A percentile compares a stretch with the other conserved stretches of the same genome.
phyloP scores from a whole-genome alignment of 1,284 basidiomycete species.

The Polyporus tsugae region DNA sequence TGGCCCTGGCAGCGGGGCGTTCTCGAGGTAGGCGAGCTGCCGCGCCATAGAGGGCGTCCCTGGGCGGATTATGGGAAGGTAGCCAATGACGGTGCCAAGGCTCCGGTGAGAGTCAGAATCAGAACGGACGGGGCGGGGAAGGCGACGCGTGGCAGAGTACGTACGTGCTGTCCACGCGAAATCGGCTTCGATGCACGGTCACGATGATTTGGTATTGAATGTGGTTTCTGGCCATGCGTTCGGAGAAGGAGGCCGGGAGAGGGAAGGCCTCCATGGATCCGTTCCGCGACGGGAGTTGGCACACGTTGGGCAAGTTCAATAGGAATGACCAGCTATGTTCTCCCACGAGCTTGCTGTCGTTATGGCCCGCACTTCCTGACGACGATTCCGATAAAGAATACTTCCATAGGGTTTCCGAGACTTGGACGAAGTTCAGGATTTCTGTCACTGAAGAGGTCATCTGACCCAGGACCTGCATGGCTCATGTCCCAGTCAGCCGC shows the following conservation, averaged over 20 bases:
- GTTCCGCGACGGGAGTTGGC: slow-evolving; percentile 32
- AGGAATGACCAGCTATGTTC: slow-evolving; percentile 55
- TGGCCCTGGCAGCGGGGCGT: slow-evolving; percentile 52
- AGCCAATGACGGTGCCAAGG: slow-evolving; percentile 44
- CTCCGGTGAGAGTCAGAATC: slow-evolving; percentile 10
- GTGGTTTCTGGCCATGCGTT: slow-evolving; percentile 55
- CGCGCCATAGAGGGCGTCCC: slow-evolving; percentile 54
- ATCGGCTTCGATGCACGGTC: slow-evolving; percentile 44
- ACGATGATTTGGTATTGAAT: slow-evolving; percentile 61
- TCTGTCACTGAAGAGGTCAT: slow-evolving; percentile 47
- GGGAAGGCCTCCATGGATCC: slow-evolving; percentile 34
- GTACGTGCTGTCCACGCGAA: slow-evolving; percentile 37
- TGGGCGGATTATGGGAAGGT: slow-evolving; percentile 50
- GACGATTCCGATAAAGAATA: slow-evolving; percentile 6
- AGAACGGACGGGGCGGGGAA: slow-evolving; percentile 3
- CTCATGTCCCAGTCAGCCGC: not conserved
- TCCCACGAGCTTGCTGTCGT: slow-evolving; percentile 53
- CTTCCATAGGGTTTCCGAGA: slow-evolving; percentile 45
- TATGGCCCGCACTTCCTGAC: not conserved
- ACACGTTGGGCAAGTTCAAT: slow-evolving; percentile 49
- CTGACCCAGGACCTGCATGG: slow-evolving; percentile 36
- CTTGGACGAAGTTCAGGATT: slow-evolving; percentile 51
- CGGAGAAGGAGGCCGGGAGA: slow-evolving; percentile 58
- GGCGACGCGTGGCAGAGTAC: slow-evolving; percentile 12
- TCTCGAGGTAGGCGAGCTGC: slow-evolving; percentile 55